Percentiles rank a stretch among this genome's conserved stretches.
Conservation (phyloP, 148 eudicot species). For the Linanthus parryae region DNA sequence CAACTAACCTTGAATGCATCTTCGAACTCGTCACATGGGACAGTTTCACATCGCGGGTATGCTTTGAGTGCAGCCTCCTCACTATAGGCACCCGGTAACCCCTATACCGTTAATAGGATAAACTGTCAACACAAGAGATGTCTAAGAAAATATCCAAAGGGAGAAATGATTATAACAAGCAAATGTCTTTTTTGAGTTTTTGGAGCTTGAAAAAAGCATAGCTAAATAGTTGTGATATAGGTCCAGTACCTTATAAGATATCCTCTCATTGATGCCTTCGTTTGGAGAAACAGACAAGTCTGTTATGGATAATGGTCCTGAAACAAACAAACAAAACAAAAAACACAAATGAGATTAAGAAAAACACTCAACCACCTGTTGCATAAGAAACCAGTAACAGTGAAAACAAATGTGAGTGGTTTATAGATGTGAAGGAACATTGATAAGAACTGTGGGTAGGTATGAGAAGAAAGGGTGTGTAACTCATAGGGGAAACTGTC, state of each 20-base stretch:
- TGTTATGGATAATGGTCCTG: slow-evolving; percentile 47
- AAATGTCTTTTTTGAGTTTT: background rate
- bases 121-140: slow-evolving; percentile 7
- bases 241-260: slow-evolving; percentile 42
- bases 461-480: too few relatives aligned
- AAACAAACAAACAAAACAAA: slow-evolving; percentile 13
- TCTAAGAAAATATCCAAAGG: too few relatives aligned
- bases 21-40: slow-evolving; percentile 57
- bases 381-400: background rate
- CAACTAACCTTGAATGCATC: slow-evolving; percentile 51
- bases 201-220: too few relatives aligned
- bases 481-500: too few relatives aligned
- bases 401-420: background rate
- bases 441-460: too few relatives aligned
- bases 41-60: slow-evolving; percentile 49
- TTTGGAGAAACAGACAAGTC: slow-evolving; percentile 28
- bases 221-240: background rate
- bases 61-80: slow-evolving; percentile 64
- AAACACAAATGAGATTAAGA: background rate
- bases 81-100: slow-evolving; percentile 55
- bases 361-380: background rate
- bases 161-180: background rate
- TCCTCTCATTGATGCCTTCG: slow-evolving; percentile 41
- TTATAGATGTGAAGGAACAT: too few relatives aligned
- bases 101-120: slow-evolving; percentile 21